Percentiles rank a stretch among this genome's conserved stretches.
phyloP scores from a whole-genome alignment of 129 eudicot genomes.

The Centrapalus pauciflorus region DNA sequence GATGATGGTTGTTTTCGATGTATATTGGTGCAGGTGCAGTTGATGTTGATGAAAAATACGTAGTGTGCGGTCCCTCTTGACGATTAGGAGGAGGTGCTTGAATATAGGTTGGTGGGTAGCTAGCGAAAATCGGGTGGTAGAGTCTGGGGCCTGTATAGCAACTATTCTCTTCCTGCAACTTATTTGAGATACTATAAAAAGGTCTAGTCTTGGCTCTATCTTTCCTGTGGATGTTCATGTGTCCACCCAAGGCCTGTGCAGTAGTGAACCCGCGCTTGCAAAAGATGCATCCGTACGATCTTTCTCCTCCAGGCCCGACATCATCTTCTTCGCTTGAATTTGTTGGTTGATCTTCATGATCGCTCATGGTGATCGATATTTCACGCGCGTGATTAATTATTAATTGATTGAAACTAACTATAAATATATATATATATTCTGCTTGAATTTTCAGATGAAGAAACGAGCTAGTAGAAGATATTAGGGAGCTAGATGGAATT shows the following conservation, averaged over 20 bases:
- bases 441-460: too few species aligned
- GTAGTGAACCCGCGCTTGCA: conserved; percentile 84
- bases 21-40: not conserved
- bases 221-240: conserved; percentile 82
- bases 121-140: conserved; percentile 37
- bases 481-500: too few species aligned
- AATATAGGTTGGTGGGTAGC: conserved; percentile 23
- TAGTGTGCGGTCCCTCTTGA: conserved; percentile 10
- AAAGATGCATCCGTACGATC: conserved; percentile 72
- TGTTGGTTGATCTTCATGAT: conserved; percentile 20
- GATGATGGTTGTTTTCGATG: conserved; percentile 17
- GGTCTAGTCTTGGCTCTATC: conserved; percentile 50
- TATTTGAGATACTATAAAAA: conserved; percentile 14
- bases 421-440: too few species aligned
- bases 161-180: conserved; percentile 19
- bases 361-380: not conserved
- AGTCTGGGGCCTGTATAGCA: conserved; percentile 27
- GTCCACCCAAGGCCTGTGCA: conserved; percentile 86
- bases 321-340: conserved; percentile 39
- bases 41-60: conserved; percentile 34
- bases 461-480: too few species aligned
- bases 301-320: conserved; percentile 17
- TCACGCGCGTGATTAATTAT: too few species aligned
- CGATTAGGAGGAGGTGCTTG: conserved; percentile 22
- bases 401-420: too few species aligned